These are phyloP conservation scores for Colletotrichum acutatum DNA, from an alignment of 2,329 filamentous ascomycete genomes.

Conservation along the genomic window DNA sequence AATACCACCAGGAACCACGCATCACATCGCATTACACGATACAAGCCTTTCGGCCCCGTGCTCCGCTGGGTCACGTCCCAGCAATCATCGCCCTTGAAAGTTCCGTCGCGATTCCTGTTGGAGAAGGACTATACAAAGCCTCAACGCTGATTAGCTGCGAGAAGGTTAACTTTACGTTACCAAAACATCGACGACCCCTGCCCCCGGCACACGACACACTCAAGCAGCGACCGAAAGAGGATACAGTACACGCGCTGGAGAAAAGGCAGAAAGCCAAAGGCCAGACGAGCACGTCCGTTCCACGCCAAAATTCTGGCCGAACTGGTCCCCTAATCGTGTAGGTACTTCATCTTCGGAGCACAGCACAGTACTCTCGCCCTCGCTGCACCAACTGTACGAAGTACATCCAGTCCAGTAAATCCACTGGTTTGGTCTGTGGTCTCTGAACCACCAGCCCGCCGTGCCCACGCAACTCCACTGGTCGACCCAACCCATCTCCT, in stretches of 20 bases:
- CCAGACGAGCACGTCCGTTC: constrained; percentile 35
- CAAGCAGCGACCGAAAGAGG: background rate
- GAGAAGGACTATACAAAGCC: constrained; percentile 12
- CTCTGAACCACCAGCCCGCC: background rate
- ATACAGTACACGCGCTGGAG: background rate
- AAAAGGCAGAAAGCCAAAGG: constrained; percentile 11
- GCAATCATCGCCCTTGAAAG: constrained; percentile 20
- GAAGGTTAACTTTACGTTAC: constrained; percentile 33
- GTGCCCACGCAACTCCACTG: constrained; percentile 10
- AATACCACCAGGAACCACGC: background rate
- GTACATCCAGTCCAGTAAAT: background rate
- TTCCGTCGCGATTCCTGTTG: constrained; percentile 21
- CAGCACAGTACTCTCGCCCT: background rate
- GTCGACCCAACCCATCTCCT: constrained; percentile 8
- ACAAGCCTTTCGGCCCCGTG: constrained; percentile 17
- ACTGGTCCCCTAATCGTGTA: constrained; percentile 31
- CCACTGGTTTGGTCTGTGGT: background rate
- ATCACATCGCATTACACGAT: constrained; percentile 16
- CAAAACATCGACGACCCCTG: constrained; percentile 31
- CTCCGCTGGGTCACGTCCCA: constrained; percentile 26
- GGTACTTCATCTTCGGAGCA: background rate
- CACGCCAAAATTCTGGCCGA: constrained; percentile 16
- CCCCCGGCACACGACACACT: constrained; percentile 32
- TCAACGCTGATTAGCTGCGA: constrained; percentile 31
- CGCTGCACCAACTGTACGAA: background rate